Percentiles rank a stretch among this genome's conserved stretches.
Conservation (phyloP, 192 early-diverging fungal genomes). For the Entomortierella lignicola region DNA sequence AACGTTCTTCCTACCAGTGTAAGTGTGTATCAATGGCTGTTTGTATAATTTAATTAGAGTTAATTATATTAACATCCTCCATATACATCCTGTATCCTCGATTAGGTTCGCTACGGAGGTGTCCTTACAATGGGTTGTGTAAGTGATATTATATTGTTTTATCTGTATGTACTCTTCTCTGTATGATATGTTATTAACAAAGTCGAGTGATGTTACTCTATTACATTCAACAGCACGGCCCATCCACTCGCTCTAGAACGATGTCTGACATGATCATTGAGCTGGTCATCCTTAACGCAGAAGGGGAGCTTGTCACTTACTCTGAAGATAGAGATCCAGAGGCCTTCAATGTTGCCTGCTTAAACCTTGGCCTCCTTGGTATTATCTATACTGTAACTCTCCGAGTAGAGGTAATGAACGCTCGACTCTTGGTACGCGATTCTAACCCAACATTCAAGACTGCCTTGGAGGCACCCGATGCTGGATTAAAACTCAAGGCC, state of each 20-base stretch:
- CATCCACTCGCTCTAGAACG: conserved; percentile 6
- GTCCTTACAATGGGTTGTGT: conserved; percentile 40
- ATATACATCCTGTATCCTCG: no score
- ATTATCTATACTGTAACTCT: conserved; percentile 55
- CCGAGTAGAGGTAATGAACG: conserved; percentile 32
- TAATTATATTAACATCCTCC: no score
- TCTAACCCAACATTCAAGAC: conserved; percentile 15
- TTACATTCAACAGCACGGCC: conserved; percentile 20
- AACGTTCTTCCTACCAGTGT: conserved; percentile 17
- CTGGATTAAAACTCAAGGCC: conserved; percentile 18
- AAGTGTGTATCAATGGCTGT: conserved; percentile 16
- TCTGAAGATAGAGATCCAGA: conserved; percentile 21
- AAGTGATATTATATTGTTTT: conserved; percentile 4
- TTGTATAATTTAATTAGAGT: no score
- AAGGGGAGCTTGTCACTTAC: conserved; percentile 36
- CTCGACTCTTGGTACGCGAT: conserved; percentile 30
- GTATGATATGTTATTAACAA: no score
- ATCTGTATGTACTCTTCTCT: not conserved
- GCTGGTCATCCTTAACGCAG: conserved; percentile 34
- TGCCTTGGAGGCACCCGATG: not conserved
- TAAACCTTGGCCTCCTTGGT: conserved; percentile 54
- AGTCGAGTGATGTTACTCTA: not conserved
- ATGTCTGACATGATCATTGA: conserved; percentile 39
- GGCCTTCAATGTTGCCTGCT: conserved; percentile 36
- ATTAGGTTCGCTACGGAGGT: conserved; percentile 41